phyloP scores from a whole-genome alignment of 2,329 filamentous ascomycete species.

The Calonectria pauciramosa region DNA sequence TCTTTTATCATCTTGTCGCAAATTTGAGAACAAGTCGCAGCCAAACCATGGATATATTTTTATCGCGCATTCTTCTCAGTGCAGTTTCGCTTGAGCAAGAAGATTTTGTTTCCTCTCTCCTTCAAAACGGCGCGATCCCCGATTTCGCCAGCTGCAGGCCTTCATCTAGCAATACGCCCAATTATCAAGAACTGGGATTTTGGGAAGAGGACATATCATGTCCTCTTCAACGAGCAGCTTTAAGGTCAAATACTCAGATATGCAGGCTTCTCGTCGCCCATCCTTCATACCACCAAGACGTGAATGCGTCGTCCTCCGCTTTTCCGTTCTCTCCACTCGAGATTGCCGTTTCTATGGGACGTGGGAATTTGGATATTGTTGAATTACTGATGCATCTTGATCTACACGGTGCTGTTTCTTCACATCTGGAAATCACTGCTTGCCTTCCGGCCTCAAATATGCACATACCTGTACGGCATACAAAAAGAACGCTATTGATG shows the following conservation, averaged over 20 bases:
- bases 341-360: background rate
- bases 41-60: background rate
- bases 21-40: background rate
- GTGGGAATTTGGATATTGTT: background rate
- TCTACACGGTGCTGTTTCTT: background rate
- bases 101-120: background rate
- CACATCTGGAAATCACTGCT: background rate
- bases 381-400: background rate
- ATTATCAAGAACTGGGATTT: background rate
- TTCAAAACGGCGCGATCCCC: background rate
- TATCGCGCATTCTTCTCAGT: background rate
- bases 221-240: background rate
- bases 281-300: background rate
- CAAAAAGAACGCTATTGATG: background rate
- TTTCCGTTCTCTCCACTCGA: background rate
- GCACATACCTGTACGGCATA: background rate
- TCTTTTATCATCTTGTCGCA: background rate
- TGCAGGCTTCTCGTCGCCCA: background rate
- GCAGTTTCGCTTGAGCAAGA: background rate
- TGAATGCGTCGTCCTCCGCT: background rate
- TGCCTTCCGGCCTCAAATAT: background rate
- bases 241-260: background rate
- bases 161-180: background rate
- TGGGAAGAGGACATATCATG: background rate
- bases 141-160: background rate